Evolutionary conservation across 1,139 yeast genomes (phyloP).

Genomic region (Pneumocystis carinii): DNA sequence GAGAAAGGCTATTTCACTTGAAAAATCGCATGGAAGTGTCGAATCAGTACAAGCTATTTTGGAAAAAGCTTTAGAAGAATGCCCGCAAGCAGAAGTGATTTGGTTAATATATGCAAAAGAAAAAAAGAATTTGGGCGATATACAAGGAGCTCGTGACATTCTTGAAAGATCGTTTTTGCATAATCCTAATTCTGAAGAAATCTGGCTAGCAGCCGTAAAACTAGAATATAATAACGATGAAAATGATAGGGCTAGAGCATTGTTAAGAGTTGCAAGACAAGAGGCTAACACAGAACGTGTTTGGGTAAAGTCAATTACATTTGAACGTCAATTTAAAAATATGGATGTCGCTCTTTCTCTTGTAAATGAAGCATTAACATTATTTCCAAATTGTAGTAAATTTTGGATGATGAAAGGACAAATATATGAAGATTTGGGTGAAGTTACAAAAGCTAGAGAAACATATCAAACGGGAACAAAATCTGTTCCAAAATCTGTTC

Average conservation of each 20-base stretch:
- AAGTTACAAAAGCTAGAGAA: conserved; percentile 33
- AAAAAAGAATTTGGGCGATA: conserved; percentile 38
- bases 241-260: conserved; percentile 28
- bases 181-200: conserved; percentile 35
- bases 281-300: conserved; percentile 32
- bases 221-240: conserved; percentile 36
- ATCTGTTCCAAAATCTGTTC: conserved; percentile 30
- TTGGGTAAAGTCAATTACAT: conserved; percentile 50
- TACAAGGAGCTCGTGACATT: conserved; percentile 39
- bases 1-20: conserved; percentile 37
- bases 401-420: conserved; percentile 49
- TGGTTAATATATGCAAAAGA: conserved; percentile 64
- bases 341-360: conserved; percentile 27
- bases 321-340: conserved; percentile 32
- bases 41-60: conserved; percentile 35
- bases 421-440: conserved; percentile 27
- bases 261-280: conserved; percentile 32
- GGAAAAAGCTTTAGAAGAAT: conserved; percentile 34
- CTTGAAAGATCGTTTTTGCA: conserved; percentile 34
- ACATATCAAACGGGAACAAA: conserved; percentile 37
- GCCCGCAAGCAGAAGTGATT: conserved; percentile 38
- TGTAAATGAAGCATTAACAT: conserved; percentile 31
- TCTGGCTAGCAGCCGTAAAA: conserved; percentile 61
- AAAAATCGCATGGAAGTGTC: conserved; percentile 26
- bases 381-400: conserved; percentile 35